phyloP scores from a whole-genome alignment of 495 filamentous ascomycete species.

The Thermothielavioides terrestris region DNA sequence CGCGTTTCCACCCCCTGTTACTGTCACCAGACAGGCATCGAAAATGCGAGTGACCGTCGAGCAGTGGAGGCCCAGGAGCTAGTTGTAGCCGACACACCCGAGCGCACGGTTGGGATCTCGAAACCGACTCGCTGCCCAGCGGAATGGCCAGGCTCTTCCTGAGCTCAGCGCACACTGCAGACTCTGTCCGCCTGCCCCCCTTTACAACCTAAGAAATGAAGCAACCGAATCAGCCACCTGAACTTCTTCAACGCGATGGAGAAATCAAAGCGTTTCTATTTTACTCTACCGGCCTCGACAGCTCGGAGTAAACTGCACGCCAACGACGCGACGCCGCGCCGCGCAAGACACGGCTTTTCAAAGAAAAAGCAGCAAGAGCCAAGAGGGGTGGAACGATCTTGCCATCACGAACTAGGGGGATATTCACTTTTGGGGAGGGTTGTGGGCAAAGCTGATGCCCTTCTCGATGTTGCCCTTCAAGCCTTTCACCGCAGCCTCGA shows the following conservation, averaged over 20 bases:
- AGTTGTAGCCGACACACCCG: no score
- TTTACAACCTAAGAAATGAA: constrained; percentile 15
- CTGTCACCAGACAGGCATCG: no score
- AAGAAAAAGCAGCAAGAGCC: background rate
- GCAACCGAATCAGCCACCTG: constrained; percentile 18
- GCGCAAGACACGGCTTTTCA: background rate
- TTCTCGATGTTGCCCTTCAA: constrained; percentile 90
- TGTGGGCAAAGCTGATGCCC: constrained; percentile 81
- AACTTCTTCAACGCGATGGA: background rate
- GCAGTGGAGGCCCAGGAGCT: no score
- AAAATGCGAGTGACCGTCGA: no score
- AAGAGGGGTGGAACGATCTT: background rate
- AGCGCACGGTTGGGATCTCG: no score
- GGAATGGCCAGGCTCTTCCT: no score
- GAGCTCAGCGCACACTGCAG: no score
- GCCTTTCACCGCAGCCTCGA: constrained; percentile 61
- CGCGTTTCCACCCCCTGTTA: no score
- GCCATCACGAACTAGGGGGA: constrained; percentile 6
- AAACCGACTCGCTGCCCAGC: no score
- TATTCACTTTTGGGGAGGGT: constrained; percentile 47
- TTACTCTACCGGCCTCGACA: constrained; percentile 25
- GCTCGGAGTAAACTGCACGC: constrained; percentile 9
- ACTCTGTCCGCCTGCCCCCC: background rate
- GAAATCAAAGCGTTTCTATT: constrained; percentile 16
- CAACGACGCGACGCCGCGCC: background rate